Base-by-base conservation (phyloP, 805 yeast genomes). In the Millerozyma acaciae region DNA sequence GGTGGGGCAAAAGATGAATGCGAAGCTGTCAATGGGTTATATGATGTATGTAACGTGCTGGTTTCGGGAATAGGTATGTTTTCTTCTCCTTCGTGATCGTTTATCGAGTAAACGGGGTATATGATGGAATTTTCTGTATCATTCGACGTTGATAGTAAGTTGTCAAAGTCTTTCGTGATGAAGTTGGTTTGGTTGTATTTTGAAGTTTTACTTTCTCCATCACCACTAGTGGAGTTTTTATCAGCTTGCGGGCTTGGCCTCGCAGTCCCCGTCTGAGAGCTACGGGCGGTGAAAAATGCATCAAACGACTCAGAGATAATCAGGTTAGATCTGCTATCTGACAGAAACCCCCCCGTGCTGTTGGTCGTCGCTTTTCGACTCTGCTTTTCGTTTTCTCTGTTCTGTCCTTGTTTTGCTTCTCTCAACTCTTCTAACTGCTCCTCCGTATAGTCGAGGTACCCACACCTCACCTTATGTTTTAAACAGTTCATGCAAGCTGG, bases 401-500 rank as follows among this genome's bases (percentile, higher is more conserved):
- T 26, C 39, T n/a, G 34, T 9, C 22, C 4, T 7, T 10, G 8
- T 20, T 28, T 28, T 14, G 23, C 15, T 16, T 28, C 15, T 23
- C 39, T 45, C 16, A 64, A 39, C 27, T 50, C 62, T 6, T 50
- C 48, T 3, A 65, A 34, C 39, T 61, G 62, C 15, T 51, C 60
- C 28, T 47, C 52, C 5, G 60, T 37, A 39, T 53, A 62, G 35
- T 58, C 61, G 23, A 62, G 48, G 40, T 65, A 65, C 5, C 64
- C 69, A 48, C 71, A 65, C 32, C 48, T 53, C 4, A 55, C 60
- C 33, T 59, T 54, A 41, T 65, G 70, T 35, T 65, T 65, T 32
- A 62, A 42, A 46, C 71, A 65, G 42, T 65, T 65, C 33, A 44
- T 28, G 37, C 71, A 65, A 29, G 51, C 47, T 2, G 71, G 71